Evolutionary conservation across 352 stramenopile genomes (phyloP), one percentile per base, ranked within the genome.

Genomic region (Phytopythium oedochilum): DNA sequence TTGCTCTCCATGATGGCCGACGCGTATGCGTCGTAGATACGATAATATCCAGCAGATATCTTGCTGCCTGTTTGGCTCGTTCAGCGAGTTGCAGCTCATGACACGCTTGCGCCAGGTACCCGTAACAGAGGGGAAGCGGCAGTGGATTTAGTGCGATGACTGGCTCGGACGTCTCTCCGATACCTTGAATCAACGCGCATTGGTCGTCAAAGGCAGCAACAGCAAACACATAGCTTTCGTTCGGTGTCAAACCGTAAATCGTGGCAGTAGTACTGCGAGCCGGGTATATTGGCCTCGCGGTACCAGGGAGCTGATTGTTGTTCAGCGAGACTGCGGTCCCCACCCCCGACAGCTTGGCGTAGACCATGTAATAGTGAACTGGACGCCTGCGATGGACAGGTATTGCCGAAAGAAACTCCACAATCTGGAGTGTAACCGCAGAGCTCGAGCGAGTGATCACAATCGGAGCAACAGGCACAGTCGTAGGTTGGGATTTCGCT

Each of bases 201-300:
- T 78, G 61, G 3, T 52, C 60, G 44, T 96, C 85, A 25, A 86
- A 96, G 1, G 84, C 85, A 25, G 84, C 84, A 2, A 86, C 70
- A 11, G 86, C 86, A 44, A 96, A 96, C 15, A 94, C 81, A 53
- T 94, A 96, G 51, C 64, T 84, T 32, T 91, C 81, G 48, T 93
- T 93, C 1, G 83, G 61, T 0, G 68, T 22, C 5, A 96, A 43
- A 0, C 71, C 78, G 5, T 67, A 76, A 32, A 95, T 68, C 1
- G 72, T 86, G 7, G 74, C 61, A 26, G 57, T 35, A 5, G 56
- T 31, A 0, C 59, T 45, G 2, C 55, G 44, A 2, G 59, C 45
- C 2, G 65, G 44, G 29, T 75, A 74, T 7, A 94, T 49, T 0
- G 75, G 73, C 43, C 68, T 57, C 6, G 79, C 82, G 0, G 82